Percentiles rank a stretch among this genome's conserved stretches.
These are phyloP conservation scores for Pseudogymnoascus verrucosus DNA, from an alignment of 2,329 filamentous ascomycete genomes.

Conservation along the genomic window DNA sequence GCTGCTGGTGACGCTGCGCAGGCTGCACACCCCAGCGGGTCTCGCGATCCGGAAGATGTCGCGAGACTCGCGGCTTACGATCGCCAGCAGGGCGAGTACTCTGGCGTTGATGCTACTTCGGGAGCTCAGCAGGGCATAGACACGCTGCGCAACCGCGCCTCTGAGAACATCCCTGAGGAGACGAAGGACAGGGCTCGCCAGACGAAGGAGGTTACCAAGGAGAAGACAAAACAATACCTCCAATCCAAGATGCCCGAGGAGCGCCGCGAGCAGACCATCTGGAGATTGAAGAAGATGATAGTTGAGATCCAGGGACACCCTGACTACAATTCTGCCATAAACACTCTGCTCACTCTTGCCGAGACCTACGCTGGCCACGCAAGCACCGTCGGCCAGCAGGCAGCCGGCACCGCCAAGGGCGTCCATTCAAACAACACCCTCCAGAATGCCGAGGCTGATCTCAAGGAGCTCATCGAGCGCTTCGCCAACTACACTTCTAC, in stretches of 20 bases:
- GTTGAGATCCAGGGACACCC: slow-evolving; percentile 92
- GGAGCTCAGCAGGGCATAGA: slow-evolving; percentile 33
- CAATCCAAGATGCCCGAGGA: slow-evolving; percentile 83
- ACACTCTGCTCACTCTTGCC: slow-evolving; percentile 74
- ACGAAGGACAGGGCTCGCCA: slow-evolving; percentile 43
- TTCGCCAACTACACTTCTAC: slow-evolving; percentile 92
- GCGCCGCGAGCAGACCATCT: slow-evolving; percentile 85
- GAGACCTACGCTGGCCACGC: slow-evolving; percentile 78
- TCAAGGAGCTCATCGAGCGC: slow-evolving; percentile 83
- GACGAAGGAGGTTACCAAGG: slow-evolving; percentile 39
- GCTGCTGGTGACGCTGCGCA: slow-evolving; percentile 50
- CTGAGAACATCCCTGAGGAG: slow-evolving; percentile 55
- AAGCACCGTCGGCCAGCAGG: slow-evolving; percentile 54
- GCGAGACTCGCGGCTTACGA: slow-evolving; percentile 39
- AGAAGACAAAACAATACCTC: slow-evolving; percentile 63
- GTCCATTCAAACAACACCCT: slow-evolving; percentile 58
- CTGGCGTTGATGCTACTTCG: slow-evolving; percentile 44
- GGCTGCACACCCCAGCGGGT: slow-evolving; percentile 46
- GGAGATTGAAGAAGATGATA: slow-evolving; percentile 94
- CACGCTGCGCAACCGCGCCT: slow-evolving; percentile 46
- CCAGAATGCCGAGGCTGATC: slow-evolving; percentile 65
- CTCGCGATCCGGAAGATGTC: slow-evolving; percentile 47
- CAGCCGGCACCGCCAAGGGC: slow-evolving; percentile 62
- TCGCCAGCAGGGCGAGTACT: slow-evolving; percentile 36
- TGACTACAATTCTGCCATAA: slow-evolving; percentile 87